Evolutionary conservation across 2,329 filamentous ascomycete genomes (phyloP).

Genomic region (Pleomassaria siparia): DNA sequence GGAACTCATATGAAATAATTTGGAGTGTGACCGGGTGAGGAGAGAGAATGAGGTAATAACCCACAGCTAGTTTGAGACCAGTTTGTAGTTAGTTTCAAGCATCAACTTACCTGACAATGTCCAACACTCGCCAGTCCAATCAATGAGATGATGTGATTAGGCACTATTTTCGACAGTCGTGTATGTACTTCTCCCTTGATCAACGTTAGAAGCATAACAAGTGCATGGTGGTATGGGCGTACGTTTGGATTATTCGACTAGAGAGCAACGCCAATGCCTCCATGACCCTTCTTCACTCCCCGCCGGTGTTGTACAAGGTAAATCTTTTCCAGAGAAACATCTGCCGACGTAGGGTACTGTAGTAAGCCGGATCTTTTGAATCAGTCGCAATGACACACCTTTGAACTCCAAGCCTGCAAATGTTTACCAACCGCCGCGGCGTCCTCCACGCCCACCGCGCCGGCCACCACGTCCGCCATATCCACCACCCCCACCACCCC

Average conservation of each 20-base stretch:
- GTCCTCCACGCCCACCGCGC: conserved; percentile 28
- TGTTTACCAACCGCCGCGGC: conserved; percentile 35
- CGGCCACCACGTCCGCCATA: conserved; percentile 21
- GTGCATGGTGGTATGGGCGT: conserved; percentile 33
- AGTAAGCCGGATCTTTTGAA: conserved; percentile 36
- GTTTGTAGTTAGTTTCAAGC: too few relatives aligned
- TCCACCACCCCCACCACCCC: conserved; percentile 25
- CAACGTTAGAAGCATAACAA: conserved; percentile 34
- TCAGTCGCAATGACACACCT: conserved; percentile 39
- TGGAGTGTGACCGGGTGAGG: too few relatives aligned
- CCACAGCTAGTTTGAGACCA: too few relatives aligned
- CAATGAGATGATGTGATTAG: too few relatives aligned
- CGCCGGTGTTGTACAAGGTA: conserved; percentile 8
- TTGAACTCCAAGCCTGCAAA: conserved; percentile 32
- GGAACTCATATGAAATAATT: too few relatives aligned
- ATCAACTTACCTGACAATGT: not conserved
- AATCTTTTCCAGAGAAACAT: not conserved
- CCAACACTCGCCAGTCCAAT: not conserved
- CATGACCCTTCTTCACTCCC: conserved; percentile 5
- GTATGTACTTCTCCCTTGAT: conserved; percentile 1
- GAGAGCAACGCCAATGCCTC: conserved; percentile 18
- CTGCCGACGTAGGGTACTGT: not conserved
- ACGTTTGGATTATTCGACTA: conserved; percentile 34
- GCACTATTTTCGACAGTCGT: not conserved
- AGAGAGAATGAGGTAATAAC: too few relatives aligned